phyloP scores from a whole-genome alignment of 768 basidiomycete species.

The Podaxis rugospora region DNA sequence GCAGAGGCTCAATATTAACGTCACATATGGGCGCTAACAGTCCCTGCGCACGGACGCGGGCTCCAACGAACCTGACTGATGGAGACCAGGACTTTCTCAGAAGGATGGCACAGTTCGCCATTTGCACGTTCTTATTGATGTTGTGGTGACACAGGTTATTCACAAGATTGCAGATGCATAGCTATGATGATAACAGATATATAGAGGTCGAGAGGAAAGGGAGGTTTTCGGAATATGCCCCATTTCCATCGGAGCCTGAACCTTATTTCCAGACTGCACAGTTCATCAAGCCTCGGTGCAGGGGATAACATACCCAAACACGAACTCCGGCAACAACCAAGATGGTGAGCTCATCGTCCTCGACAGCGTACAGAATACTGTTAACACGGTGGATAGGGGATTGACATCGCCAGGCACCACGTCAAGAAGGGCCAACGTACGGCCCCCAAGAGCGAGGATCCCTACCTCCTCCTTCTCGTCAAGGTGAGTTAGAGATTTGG shows the following conservation, averaged over 20 bases:
- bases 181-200: neutral
- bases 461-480: slow-evolving; percentile 95
- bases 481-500: slow-evolving; percentile 56
- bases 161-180: neutral
- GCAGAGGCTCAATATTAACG: slow-evolving; percentile 13
- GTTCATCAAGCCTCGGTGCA: slow-evolving; percentile 56
- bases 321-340: slow-evolving; percentile 59
- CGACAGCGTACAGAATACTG: slow-evolving; percentile 20
- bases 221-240: neutral
- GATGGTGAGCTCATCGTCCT: slow-evolving; percentile 70
- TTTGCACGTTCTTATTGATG: neutral
- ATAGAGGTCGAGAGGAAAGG: neutral
- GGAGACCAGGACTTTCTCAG: neutral
- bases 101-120: neutral
- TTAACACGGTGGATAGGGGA: slow-evolving; percentile 63
- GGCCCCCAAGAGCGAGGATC: slow-evolving; percentile 98
- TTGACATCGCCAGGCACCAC: slow-evolving; percentile 94
- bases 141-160: neutral
- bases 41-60: slow-evolving; percentile 1
- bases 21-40: slow-evolving; percentile 16
- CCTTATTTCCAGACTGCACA: slow-evolving; percentile 49
- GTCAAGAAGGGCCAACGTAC: slow-evolving; percentile 96
- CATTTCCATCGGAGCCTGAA: slow-evolving; percentile 35
- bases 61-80: neutral
- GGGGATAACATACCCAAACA: slow-evolving; percentile 43